phyloP scores from a whole-genome alignment of 1,284 basidiomycete species.

The Moesziomyces sp. region DNA sequence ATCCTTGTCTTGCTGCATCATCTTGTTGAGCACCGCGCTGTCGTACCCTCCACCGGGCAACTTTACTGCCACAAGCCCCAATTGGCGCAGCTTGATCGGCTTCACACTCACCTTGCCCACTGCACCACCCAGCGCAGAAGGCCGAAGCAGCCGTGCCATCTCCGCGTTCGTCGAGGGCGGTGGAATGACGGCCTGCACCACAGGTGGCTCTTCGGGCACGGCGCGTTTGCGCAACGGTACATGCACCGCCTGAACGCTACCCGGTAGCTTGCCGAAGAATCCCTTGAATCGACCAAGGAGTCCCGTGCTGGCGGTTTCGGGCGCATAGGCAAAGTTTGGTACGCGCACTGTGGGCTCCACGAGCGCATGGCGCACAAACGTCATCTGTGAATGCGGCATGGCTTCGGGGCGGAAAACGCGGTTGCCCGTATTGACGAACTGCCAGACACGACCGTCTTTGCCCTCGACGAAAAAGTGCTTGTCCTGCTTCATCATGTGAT shows the following conservation, averaged over 20 bases:
- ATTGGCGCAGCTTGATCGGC: neutral
- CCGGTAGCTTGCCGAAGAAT: too few species aligned
- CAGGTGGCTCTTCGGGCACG: too few species aligned
- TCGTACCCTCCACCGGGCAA: slow-evolving; percentile 10
- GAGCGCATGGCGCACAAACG: too few species aligned
- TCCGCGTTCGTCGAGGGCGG: neutral
- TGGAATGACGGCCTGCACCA: neutral
- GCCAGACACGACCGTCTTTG: neutral
- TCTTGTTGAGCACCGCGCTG: neutral
- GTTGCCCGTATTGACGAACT: neutral
- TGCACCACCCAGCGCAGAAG: neutral
- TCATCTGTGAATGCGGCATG: neutral
- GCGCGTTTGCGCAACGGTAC: too few species aligned
- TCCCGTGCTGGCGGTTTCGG: too few species aligned
- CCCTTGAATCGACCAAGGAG: too few species aligned
- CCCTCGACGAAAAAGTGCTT: slow-evolving; percentile 2
- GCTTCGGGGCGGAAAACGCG: neutral
- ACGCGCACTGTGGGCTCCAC: too few species aligned
- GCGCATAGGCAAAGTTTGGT: too few species aligned
- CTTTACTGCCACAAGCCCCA: neutral
- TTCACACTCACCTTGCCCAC: neutral
- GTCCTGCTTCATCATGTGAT: neutral
- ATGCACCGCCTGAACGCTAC: too few species aligned
- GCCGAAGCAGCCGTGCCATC: neutral
- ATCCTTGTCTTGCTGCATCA: neutral